Evolutionary conservation across 768 basidiomycete genomes (phyloP), one percentile per base, ranked within the genome.

Genomic region (Pleurotus sapidus): DNA sequence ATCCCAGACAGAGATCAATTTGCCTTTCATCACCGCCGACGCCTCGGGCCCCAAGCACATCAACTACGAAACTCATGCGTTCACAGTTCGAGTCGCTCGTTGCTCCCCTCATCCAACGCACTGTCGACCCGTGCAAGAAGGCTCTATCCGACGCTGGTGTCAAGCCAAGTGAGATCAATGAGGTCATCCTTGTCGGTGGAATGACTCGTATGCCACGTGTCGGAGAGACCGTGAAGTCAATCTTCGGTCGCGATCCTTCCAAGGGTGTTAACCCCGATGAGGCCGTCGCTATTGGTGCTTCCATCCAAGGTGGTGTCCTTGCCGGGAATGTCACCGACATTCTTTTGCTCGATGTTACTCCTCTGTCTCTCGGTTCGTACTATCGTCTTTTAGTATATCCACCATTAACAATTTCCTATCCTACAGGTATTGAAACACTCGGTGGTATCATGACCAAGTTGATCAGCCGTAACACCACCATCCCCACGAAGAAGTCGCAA

Each of bases 231-330:
- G 97, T 99, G 68, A 95, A 95, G 82, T 67, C 71, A 14, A 83
- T 97, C 68, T 99, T 99, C 68, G 95, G 95, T 55, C 91, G 94
- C 48, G 97, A 99, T 18, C 95, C 97, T 18, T 90, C 87, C 75
- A 99, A 98, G 82, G 96, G 96, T 73, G 96, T 98, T 67, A 99
- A 99, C 81, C 97, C 97, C 53, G 97, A 99, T 63, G 96, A 98
- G 76, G 97, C 97, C 55, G 97, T 98, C 66, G 95, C 97, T 46
- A 95, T 98, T 59, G 97, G 97, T 70, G 97, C 97, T 39, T 87
- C 96, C 43, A 96, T 99, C 64, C 97, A 99, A 73, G 97, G 93
- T 70, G 96, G 95, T 79, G 96, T 99, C 57, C 83, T 99, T 46
- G 90, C 95, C 58, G 97, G 97, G 46, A 91, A 94, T 66, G 95